Conservation (phyloP, 352 stramenopile genomes). For the Phytophthora sp. region DNA sequence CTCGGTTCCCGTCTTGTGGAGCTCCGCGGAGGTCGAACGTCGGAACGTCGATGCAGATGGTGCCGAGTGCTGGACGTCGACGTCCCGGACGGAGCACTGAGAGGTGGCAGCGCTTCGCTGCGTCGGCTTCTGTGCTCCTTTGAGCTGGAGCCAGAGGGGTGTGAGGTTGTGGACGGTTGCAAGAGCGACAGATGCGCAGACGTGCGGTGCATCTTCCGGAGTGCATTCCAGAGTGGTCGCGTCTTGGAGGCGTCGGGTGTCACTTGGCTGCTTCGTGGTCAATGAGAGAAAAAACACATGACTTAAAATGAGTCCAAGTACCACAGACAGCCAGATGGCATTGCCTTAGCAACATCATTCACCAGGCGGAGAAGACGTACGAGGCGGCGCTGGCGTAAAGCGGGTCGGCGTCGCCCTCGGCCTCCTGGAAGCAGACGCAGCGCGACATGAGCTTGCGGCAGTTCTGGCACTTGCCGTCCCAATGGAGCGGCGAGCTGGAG, state of each 20-base stretch:
- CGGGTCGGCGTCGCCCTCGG: slow-evolving; percentile 22
- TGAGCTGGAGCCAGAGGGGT: background rate
- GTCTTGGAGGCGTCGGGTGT: slow-evolving; percentile 27
- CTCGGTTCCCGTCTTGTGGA: slow-evolving; percentile 26
- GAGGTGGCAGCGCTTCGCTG: slow-evolving; percentile 36
- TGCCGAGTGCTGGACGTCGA: slow-evolving; percentile 10
- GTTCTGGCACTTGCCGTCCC: slow-evolving; percentile 51
- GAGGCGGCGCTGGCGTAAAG: slow-evolving; percentile 9
- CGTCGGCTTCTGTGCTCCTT: slow-evolving; percentile 22
- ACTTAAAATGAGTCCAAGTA: slow-evolving; percentile 2
- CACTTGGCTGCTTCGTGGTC: slow-evolving; percentile 13
- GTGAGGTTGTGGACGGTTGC: slow-evolving; percentile 11
- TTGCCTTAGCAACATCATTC: background rate
- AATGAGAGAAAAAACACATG: slow-evolving; percentile 9
- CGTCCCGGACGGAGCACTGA: slow-evolving; percentile 7
- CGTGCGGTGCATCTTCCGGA: slow-evolving; percentile 48
- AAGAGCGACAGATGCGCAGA: slow-evolving; percentile 15
- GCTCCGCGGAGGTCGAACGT: slow-evolving; percentile 12
- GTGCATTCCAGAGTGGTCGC: slow-evolving; percentile 47
- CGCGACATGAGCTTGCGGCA: slow-evolving; percentile 54
- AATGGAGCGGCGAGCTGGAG: slow-evolving; percentile 27
- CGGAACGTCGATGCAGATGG: slow-evolving; percentile 23
- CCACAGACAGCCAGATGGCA: slow-evolving; percentile 5
- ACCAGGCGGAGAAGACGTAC: slow-evolving; percentile 34
- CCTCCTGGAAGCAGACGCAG: slow-evolving; percentile 45